Evolutionary conservation across 1,139 yeast species (phyloP).

Genomic region (Candida sp.): DNA sequence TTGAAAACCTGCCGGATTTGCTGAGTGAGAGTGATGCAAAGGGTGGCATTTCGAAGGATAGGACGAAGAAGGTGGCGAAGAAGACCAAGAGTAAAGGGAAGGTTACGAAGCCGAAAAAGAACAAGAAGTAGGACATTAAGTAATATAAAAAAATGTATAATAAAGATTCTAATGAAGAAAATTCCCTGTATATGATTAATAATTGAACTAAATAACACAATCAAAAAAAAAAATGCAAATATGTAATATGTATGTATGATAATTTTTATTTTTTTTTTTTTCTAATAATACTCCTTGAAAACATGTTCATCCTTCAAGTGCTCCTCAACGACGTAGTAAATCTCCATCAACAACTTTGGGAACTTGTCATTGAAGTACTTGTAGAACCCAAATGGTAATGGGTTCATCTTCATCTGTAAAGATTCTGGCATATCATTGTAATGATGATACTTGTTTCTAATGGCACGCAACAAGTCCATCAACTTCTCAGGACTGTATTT

Average conservation of each 20-base stretch:
- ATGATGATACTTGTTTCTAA: slow-evolving; percentile 93
- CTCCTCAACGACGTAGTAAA: slow-evolving; percentile 66
- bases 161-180: background rate
- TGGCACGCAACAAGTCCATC: slow-evolving; percentile 86
- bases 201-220: slow-evolving; percentile 3
- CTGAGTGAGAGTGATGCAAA: slow-evolving; percentile 11
- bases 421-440: slow-evolving; percentile 83
- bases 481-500: slow-evolving; percentile 81
- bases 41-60: slow-evolving; percentile 3
- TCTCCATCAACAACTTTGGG: slow-evolving; percentile 79
- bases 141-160: background rate
- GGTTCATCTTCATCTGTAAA: slow-evolving; percentile 66
- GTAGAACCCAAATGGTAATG: slow-evolving; percentile 86
- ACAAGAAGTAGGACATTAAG: background rate
- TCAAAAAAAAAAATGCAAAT: background rate
- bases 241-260: no score
- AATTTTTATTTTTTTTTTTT: no score
- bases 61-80: background rate
- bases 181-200: background rate
- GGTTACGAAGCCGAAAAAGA: background rate
- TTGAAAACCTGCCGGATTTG: background rate
- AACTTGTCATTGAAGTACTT: slow-evolving; percentile 73
- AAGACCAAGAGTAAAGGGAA: background rate
- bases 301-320: slow-evolving; percentile 65
- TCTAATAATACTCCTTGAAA: slow-evolving; percentile 53